phyloP scores from a whole-genome alignment of 1,139 yeast species.

The Pichia sp. region DNA sequence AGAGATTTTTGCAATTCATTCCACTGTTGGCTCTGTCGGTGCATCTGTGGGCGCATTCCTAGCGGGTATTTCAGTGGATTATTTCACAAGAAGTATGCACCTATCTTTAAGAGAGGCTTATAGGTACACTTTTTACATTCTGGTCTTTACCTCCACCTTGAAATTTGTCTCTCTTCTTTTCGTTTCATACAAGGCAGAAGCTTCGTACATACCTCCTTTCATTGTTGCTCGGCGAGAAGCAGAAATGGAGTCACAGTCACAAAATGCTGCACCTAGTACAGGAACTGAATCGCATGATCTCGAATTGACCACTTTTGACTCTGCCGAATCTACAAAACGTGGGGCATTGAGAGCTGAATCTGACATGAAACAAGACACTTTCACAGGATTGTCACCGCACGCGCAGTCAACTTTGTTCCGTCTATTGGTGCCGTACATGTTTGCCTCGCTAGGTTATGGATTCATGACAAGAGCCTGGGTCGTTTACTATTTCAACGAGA shows the following conservation, averaged over 20 bases:
- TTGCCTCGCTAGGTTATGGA: slow-evolving; percentile 83
- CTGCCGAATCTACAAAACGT: slow-evolving; percentile 14
- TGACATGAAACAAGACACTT: slow-evolving; percentile 27
- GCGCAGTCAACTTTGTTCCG: slow-evolving; percentile 39
- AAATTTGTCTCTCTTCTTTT: slow-evolving; percentile 53
- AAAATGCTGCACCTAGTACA: neutral
- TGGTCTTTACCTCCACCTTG: slow-evolving; percentile 52
- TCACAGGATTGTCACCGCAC: slow-evolving; percentile 34
- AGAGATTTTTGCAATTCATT: slow-evolving; percentile 69
- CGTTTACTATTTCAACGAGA: slow-evolving; percentile 63
- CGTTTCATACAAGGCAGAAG: slow-evolving; percentile 56
- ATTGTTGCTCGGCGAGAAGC: slow-evolving; percentile 9
- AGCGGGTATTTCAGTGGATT: slow-evolving; percentile 58
- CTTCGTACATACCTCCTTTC: slow-evolving; percentile 25
- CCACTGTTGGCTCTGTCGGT: slow-evolving; percentile 67
- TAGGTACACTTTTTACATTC: slow-evolving; percentile 53
- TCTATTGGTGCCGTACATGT: slow-evolving; percentile 50
- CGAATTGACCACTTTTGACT: slow-evolving; percentile 15
- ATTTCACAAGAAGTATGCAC: slow-evolving; percentile 34
- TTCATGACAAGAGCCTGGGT: slow-evolving; percentile 88
- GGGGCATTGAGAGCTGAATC: slow-evolving; percentile 23
- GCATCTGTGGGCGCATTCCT: slow-evolving; percentile 68
- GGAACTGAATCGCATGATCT: neutral
- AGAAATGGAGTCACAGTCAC: neutral
- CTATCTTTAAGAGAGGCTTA: slow-evolving; percentile 46